Base-by-base conservation (phyloP, 164 flowering plant species). In the Warburgia ugandensis region DNA sequence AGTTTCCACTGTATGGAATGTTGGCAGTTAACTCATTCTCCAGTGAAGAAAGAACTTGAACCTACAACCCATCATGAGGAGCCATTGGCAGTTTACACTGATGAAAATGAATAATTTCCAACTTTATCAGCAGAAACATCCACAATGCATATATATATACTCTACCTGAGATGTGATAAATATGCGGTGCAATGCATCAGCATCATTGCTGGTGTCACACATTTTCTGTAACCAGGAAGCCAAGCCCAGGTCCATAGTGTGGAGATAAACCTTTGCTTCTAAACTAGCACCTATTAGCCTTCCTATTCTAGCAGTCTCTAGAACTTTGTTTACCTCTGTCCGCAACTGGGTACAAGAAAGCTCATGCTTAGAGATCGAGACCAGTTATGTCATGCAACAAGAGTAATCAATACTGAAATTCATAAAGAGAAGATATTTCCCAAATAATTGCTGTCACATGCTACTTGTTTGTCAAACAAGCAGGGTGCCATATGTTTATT, bases 161-260 rank as follows among this genome's bases (percentile, higher is more conserved):
- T 28, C 14, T 73, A 83, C 99, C 99, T 88, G 97, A 60, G 97
- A 94, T 44, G 91, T 86, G 48, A 94, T 75, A 62, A 94, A 88
- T 67, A 88, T 75, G 32, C 87, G 85, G 60, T 84, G 81, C 71
- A 94, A 59, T 14, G 63, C 59, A 58, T 94, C 99, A 29, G 94
- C 92, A 4, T 86, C 91, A 58, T 77, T 72, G 30, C 60, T 53
- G 32, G 87, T 71, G 21, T 63, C 57, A 62, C 79, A 66, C 83
- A 80, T 72, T 55, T 72, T 66, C 25, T 25, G 61, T 29, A 94
- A 66, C 71, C 65, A 78, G n/a, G 76, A 58, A 39, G 77, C 66
- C 25, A 94, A 50, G 42, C 49, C 60, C 20, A 60, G 50, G 70
- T 86, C 84, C 11, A 75, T 50, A 1, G 79, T 44, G 50, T 82